Evolutionary conservation across 768 basidiomycete genomes (phyloP), one percentile per base, ranked within the genome.

Genomic region (Pholiota microspora): DNA sequence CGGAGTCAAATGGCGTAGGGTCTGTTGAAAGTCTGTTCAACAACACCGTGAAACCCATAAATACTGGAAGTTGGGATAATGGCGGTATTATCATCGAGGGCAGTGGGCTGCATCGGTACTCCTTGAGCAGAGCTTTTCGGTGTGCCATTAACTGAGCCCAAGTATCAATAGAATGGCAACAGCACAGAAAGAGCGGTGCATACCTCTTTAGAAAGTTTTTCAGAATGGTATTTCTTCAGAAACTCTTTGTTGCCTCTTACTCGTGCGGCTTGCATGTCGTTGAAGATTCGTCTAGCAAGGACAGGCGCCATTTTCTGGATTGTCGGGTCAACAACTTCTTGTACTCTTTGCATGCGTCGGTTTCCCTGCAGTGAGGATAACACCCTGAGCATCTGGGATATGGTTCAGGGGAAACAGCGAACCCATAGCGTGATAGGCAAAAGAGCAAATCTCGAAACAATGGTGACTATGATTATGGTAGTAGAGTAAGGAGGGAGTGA

Each of bases 391-490:
- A 59, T 55, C 25, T 47, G 6, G 49, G 45, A 29, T 25, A 38
- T 25, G 16, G 42, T 24, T 24, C 29, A 31, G 53, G 42, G 21
- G 47, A 13, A 45, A 45, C 25, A 49, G 66, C 81, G 55, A 59
- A 91, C 91, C 91, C 90, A 92, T 76, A 91, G 66, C 62, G 88
- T 82, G 54, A 88, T 73, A 28, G 91, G 91, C 10, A 89, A 75
- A 4, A 89, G 80, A 1, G 74, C 74, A 25, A 85, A 71, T 62
- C 91, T 83, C 35, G 81, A 76, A 12, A 78, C 64, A 34, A 89
- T 64, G 2, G 90, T 85, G 52, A 83, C 75, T 2, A 91, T 64
- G 49, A 92, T 85, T 55, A 93, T 90, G 2, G 89, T 85, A 1
- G 83, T 79, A 5, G 91, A 81, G 69, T 92, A 92, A 0, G 83